Conservation (phyloP, 192 early-diverging fungal genomes). For the Phlyctochytrium arcticum region DNA sequence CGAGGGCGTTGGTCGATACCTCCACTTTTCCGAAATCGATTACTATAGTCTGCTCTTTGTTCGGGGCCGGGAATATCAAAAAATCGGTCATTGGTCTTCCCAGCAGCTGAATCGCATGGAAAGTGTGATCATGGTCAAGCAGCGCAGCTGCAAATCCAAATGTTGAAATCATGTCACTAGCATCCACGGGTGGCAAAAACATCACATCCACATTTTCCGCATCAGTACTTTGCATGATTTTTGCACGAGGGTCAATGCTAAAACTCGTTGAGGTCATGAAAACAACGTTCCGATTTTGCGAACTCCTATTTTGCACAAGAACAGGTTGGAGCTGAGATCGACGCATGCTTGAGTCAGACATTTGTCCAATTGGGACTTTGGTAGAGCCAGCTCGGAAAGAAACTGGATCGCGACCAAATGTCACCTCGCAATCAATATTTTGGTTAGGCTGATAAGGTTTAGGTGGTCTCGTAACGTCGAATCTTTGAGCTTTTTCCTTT, state of each 20-base stretch:
- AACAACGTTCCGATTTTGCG: constrained; percentile 11
- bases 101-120: constrained; percentile 40
- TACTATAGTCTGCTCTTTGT: constrained; percentile 34
- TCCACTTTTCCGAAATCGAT: constrained; percentile 56
- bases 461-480: constrained; percentile 18
- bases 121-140: constrained; percentile 40
- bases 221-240: constrained; percentile 33
- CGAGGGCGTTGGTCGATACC: constrained; percentile 28
- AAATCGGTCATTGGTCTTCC: constrained; percentile 40
- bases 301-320: constrained; percentile 33
- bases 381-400: constrained; percentile 34
- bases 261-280: constrained; percentile 48
- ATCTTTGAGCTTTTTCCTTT: constrained; percentile 36
- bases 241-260: constrained; percentile 43
- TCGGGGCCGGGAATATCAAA: constrained; percentile 39
- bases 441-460: constrained; percentile 19
- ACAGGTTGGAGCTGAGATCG: constrained; percentile 28
- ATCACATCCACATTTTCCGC: constrained; percentile 42
- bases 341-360: constrained; percentile 18
- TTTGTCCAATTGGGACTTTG: constrained; percentile 8
- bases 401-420: constrained; percentile 35
- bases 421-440: constrained; percentile 25
- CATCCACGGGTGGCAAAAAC: constrained; percentile 44
- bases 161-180: constrained; percentile 30
- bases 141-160: constrained; percentile 47